Base-by-base conservation (phyloP, 1,284 basidiomycete species). In the Austropuccinia psidii region DNA sequence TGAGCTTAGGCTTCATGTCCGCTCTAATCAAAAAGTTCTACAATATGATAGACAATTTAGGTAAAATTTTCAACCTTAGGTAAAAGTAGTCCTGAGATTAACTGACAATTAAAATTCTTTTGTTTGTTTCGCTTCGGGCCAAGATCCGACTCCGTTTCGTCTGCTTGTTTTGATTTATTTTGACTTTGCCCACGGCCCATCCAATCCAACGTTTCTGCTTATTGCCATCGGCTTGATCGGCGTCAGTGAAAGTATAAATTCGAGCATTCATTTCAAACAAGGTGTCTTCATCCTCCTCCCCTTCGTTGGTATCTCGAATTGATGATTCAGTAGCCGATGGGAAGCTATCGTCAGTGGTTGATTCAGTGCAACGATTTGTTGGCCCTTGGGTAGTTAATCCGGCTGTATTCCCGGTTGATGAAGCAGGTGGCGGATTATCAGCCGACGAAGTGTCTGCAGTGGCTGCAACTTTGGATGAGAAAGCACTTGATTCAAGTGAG, bases 251-350 rank as follows among this genome's bases (percentile, higher is more conserved):
- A 60, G 52, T 55, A 70, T 70, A 70, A 49, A 70, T 45, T 50
- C 67, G 37, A 60, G 39, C 67, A 17, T 8, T 37, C 45, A 55
- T 70, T 47, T 70, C 55, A 33, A 60, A 70, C 17, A 70, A 43
- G 13, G 67, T 70, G 41, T 70, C 55, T 70, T 70, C 67, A 3
- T 57, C 67, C 37, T 70, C 67, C 27, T 70, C 67, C 47, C 55
- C 55, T 43, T 35, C 49, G 15, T 70, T 57, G 7, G 29, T 17
- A 35, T 39, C 45, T 15, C 33, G 11, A 17, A 24, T 24, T 39
- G 31, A n/a, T 19, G 37, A 5, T 31, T 45, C 43, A 4, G 41
- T 33, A 6, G 13, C 7, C 33, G 27, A 33, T 1, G 1, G 31
- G 41, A 19, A 4, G 45, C 19, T 27, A 19, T 43, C 58, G 11